A percentile compares a stretch with the other conserved stretches of the same genome.
Conservation (phyloP, 208 protist species). For the Trypanosoma cruzi region DNA sequence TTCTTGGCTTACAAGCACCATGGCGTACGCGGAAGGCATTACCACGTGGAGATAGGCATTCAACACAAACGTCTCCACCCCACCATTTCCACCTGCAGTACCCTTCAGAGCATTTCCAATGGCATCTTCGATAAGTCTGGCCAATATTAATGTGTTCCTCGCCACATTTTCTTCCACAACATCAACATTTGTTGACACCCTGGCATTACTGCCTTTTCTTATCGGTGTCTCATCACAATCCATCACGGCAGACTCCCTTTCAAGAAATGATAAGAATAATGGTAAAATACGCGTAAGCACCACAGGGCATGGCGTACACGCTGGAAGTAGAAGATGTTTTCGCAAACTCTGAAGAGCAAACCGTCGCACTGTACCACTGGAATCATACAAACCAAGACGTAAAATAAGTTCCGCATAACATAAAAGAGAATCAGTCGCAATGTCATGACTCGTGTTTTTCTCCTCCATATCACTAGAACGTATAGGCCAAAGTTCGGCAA, state of each 20-base stretch:
- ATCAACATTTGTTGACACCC: not conserved
- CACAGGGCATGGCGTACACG: constrained; percentile 30
- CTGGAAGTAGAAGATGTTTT: constrained; percentile 46
- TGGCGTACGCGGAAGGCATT: constrained; percentile 40
- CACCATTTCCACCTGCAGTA: constrained; percentile 6
- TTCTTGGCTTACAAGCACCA: constrained; percentile 17
- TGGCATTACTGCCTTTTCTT: not conserved
- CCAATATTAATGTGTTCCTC: constrained; percentile 42
- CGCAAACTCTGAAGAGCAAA: constrained; percentile 54
- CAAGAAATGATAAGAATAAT: constrained; percentile 53
- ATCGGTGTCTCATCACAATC: not conserved
- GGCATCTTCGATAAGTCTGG: constrained; percentile 41
- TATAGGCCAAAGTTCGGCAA: constrained; percentile 48
- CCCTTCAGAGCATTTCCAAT: constrained; percentile 31
- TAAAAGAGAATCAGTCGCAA: not conserved
- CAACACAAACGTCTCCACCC: not conserved
- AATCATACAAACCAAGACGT: constrained; percentile 50
- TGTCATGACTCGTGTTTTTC: not conserved
- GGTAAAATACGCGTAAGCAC: constrained; percentile 46
- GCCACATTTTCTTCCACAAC: constrained; percentile 14
- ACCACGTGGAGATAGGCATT: constrained; percentile 43
- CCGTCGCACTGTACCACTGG: constrained; percentile 48
- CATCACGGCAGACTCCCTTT: constrained; percentile 35
- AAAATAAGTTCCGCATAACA: constrained; percentile 50
- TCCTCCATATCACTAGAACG: not conserved